Base-by-base conservation (phyloP, 192 early-diverging fungal species). In the Backusella psychrophila region DNA sequence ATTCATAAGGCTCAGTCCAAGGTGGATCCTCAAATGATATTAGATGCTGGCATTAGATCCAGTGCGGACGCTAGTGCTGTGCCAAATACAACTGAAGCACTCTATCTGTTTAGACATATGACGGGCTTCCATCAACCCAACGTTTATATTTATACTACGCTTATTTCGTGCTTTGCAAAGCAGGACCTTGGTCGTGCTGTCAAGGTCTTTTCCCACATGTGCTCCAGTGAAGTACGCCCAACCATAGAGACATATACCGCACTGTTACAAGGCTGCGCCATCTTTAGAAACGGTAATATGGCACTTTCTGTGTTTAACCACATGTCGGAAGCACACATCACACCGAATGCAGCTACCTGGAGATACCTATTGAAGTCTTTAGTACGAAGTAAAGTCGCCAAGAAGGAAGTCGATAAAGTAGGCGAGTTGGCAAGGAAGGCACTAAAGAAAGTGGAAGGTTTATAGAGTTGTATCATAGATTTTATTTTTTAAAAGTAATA, bases 91-190 rank as follows among this genome's bases (percentile, higher is more conserved):
- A 52, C 72, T 12, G 66, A 79, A 26, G 72, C 78, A 11, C 69
- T 74, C 29, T 34, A 44, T 17, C 41, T 79, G 9, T 79, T 79
- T 38, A 44, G 41, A 41, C 19, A 74, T 8, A 38, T 79, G 71
- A 79, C 73, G 1, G 65, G 52, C 6, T 74, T 42, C 17, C 78
- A 74, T 3, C 17, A 77, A 2, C 73, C 80, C 9, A 78, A 81
- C 68, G 76, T 35, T 11, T 81, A 78, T 56, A 81, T 73, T 31
- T 81, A 81, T 75, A 75, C 76, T 33, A 77, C 77, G 29, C 53
- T 81, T 21, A 81, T 81, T 34, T 46, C 80, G 23, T 77, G 80
- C 12, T 81, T 81, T 75, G 76, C 80, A 15, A 81, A 77, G 42
- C 15, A 69, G 1, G 69, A 81, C 29, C 75, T 78, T 12, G 29